These are phyloP conservation scores for Cryomyces minteri DNA, from an alignment of 495 filamentous ascomycete species.

Conservation along the genomic window DNA sequence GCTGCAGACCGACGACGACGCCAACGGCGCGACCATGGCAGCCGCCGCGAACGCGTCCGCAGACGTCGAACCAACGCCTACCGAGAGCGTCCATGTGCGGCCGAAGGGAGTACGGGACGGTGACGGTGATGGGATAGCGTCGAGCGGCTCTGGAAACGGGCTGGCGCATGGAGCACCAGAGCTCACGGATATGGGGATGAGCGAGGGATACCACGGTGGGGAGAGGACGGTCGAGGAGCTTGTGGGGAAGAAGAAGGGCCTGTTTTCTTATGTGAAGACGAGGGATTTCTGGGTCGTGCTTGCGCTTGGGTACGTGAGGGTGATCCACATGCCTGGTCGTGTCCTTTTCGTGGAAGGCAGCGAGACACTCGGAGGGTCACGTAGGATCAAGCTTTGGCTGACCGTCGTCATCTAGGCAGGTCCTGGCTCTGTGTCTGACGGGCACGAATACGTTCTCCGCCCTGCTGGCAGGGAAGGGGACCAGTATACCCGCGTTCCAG, in stretches of 20 bases:
- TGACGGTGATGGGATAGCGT: neutral
- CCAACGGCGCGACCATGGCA: neutral
- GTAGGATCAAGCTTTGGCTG: neutral
- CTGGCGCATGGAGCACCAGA: slow-evolving; percentile 13
- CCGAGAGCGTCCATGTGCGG: slow-evolving; percentile 11
- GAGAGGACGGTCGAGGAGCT: slow-evolving; percentile 14
- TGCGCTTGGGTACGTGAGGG: slow-evolving; percentile 42
- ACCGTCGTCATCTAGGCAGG: slow-evolving; percentile 35
- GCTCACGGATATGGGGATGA: slow-evolving; percentile 2
- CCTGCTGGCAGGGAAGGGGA: slow-evolving; percentile 46
- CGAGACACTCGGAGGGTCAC: neutral
- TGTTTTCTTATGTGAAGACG: slow-evolving; percentile 68
- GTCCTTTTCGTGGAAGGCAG: too few relatives aligned
- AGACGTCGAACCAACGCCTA: slow-evolving; percentile 8
- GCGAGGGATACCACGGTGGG: neutral
- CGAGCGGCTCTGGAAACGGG: slow-evolving; percentile 9
- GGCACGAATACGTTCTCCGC: slow-evolving; percentile 73
- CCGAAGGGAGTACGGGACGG: slow-evolving; percentile 9
- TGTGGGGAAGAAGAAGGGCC: slow-evolving; percentile 32
- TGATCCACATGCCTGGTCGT: too few relatives aligned
- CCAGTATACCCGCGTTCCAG: slow-evolving; percentile 92
- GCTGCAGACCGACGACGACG: too few relatives aligned
- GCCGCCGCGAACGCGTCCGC: slow-evolving; percentile 1
- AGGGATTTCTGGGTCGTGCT: slow-evolving; percentile 76
- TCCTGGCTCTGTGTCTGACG: slow-evolving; percentile 75